Conservation (phyloP, 2,329 filamentous ascomycete genomes). For the Diaporthe citri region DNA sequence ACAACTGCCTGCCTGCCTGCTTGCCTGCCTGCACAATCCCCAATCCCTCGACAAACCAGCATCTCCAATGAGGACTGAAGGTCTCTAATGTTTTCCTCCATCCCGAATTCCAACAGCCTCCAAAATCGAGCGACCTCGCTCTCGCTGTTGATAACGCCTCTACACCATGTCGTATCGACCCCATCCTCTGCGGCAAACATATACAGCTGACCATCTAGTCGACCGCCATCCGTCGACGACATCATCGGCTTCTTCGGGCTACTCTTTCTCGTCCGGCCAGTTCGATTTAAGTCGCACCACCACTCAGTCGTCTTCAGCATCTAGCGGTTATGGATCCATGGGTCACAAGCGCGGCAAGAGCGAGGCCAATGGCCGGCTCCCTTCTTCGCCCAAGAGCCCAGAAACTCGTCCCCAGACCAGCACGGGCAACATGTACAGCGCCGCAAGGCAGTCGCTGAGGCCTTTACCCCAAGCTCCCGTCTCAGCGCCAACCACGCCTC, state of each 20-base stretch:
- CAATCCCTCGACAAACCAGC: background rate
- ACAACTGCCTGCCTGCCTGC: conserved; percentile 8
- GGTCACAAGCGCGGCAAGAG: conserved; percentile 82
- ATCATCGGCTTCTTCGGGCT: conserved; percentile 78
- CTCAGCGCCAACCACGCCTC: conserved; percentile 50
- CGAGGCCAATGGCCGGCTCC: conserved; percentile 69
- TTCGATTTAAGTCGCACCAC: conserved; percentile 73
- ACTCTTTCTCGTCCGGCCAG: conserved; percentile 67
- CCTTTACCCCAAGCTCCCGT: conserved; percentile 78
- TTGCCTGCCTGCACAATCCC: background rate
- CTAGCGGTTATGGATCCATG: conserved; percentile 66
- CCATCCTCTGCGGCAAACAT: conserved; percentile 70
- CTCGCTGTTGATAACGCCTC: conserved; percentile 32
- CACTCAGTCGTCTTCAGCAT: conserved; percentile 80
- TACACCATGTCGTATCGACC: conserved; percentile 67
- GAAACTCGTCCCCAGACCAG: conserved; percentile 51
- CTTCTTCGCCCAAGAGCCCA: conserved; percentile 59
- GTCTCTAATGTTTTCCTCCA: conserved; percentile 34
- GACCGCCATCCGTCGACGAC: conserved; percentile 77
- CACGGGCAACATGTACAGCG: conserved; percentile 77
- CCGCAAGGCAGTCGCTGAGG: conserved; percentile 81
- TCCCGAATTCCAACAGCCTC: conserved; percentile 28
- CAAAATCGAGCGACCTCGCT: conserved; percentile 34
- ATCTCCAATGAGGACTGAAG: conserved; percentile 29
- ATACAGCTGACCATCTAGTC: conserved; percentile 63